phyloP scores from a whole-genome alignment of 257 asterid species.

The Solanum sejunctum region DNA sequence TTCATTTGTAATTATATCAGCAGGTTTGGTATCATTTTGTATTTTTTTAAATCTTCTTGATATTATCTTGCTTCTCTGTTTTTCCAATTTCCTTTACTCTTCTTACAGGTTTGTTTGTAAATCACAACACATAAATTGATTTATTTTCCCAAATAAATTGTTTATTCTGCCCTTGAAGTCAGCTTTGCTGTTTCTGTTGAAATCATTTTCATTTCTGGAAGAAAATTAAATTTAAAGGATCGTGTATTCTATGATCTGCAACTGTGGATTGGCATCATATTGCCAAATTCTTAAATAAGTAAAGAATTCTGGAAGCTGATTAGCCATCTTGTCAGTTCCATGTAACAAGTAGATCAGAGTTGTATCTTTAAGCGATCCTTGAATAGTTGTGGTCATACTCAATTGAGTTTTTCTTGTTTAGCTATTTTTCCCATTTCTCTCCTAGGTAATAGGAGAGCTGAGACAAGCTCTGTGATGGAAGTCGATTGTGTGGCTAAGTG shows the following conservation, averaged over 20 bases:
- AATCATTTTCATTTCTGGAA: not conserved
- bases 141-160: not conserved
- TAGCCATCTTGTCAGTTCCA: not conserved
- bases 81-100: not conserved
- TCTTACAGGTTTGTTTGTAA: not conserved
- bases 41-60: not conserved
- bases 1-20: constrained; percentile 94
- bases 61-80: not conserved
- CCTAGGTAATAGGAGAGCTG: not conserved
- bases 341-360: not conserved
- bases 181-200: not conserved
- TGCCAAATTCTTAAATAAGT: not conserved
- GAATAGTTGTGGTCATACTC: not conserved
- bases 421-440: not conserved
- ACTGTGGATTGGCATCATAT: not conserved
- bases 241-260: not conserved
- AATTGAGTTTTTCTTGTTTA: not conserved
- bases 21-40: constrained; percentile 36
- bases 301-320: not conserved
- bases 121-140: not conserved
- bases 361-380: not conserved
- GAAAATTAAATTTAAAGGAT: not conserved
- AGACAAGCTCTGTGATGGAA: not conserved
- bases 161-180: not conserved
- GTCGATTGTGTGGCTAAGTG: not conserved